Evolutionary conservation across 2,329 filamentous ascomycete genomes (phyloP), one percentile per base, ranked within the genome.

Genomic region (Fusarium nisikadoi): DNA sequence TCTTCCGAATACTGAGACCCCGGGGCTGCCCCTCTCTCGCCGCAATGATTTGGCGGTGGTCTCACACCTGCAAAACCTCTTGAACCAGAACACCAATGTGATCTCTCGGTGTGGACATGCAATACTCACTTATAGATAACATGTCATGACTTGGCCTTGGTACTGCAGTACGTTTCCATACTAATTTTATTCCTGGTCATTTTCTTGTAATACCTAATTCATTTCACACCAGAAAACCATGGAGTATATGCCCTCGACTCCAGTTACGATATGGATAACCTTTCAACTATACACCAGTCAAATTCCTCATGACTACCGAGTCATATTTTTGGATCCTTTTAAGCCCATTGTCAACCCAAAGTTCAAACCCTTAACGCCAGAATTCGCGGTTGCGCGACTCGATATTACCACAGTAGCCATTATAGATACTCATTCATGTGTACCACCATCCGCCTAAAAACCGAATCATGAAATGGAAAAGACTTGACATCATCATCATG

Each of bases 401-500:
- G 54, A 45, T 59, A 59, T 46, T 42, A 58, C 50, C 46, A 54
- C 66, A 57, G 45, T 46, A 53, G 56, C 54, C 65, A 71, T 73
- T 72, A 62, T 36, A 53, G 39, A 33, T 50, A 49, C 38, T 54
- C 38, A 17, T 47, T 29, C 23, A 60, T 35, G 17, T 35, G 35
- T 52, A 71, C 62, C 49, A 31, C 20, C 14, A 35, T 36, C 55
- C 45, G 23, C 62, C 57, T 52, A 20, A 23, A 68, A 38, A 41
- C 39, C 53, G 31, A 33, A 56, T 54, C 57, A 41, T 46, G 43
- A 42, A 53, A 41, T 68, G 42, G 57, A 36, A 47, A 56, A 64
- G 66, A 63, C 43, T 57, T 59, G 58, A 53, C 43, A 69, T 73
- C 41, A 69, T 73, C 60, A 65, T 69, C 52, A 69, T 54, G 35